Evolutionary conservation across 257 asterid genomes (phyloP), one percentile per base, ranked within the genome.

Genomic region (Echium plantagineum): DNA sequence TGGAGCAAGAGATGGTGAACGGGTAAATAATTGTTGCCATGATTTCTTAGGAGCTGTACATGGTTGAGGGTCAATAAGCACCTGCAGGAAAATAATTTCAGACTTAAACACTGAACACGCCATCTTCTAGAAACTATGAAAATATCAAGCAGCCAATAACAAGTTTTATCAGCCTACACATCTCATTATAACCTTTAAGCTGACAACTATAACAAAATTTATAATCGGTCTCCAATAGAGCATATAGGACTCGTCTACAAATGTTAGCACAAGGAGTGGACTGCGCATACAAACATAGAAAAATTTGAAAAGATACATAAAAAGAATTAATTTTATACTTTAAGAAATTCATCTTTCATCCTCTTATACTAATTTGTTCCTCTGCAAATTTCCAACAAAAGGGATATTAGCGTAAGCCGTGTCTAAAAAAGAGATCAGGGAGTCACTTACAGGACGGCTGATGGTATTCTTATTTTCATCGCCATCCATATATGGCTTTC

Each of bases 11-110:
- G 83, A 46, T 38, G 91, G 65, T 63, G 98, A 89, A 53, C 94
- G 94, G 19, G 96, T 73, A 64, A 93, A 93, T 69, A 93, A 74
- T 71, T 88, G 97, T 64, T 85, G 96, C 99, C 99, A 93, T 28
- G 99, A 89, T 70, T 83, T 89, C 77, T 89, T 84, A 66, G 95
- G 94, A 64, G 86, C 79, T 70, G 86, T 65, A 71, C 71, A 67
- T 61, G 77, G 73, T 72, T 74, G 94, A 73, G 91, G 71, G 59
- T 85, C 99, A 69, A 74, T 66, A 63, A 76, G 76, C 71, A 80
- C 89, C 99, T 93, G 94, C 69, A 75, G 64, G 60, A 64, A 51
- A 65, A 21, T 2, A 53, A 53, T 16, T 53, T 53, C 28, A 68
- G 10, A 65, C 46, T 56, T 20, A 10, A 53, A 53, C 42, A 15